Evolutionary conservation across 345 rosid genomes (phyloP), one percentile per base, ranked within the genome.

Genomic region (Schrenkiella parvula): DNA sequence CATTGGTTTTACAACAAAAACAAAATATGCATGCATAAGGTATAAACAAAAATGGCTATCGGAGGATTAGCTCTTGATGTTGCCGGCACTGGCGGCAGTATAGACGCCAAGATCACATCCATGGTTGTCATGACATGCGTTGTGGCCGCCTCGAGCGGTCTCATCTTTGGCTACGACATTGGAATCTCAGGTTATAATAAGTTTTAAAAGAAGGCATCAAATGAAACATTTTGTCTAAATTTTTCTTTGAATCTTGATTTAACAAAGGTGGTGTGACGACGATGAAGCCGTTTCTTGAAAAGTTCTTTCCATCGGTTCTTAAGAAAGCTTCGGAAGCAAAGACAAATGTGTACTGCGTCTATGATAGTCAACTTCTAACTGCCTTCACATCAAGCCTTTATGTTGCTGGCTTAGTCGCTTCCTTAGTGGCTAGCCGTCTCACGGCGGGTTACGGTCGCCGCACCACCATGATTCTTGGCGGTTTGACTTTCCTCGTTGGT

Each of bases 111-210:
- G 64, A 83, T 75, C 83, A 81, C 88, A 65, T 70, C 95, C 22
- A 63, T 38, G 25, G 89, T 91, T 58, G 81, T 84, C 64, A 66
- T 86, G 80, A 84, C 91, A 38, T 87, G 97, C 81, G 48, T 91
- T 68, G 92, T 91, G 2, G 97, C 90, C 35, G 97, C 95, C 12
- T 77, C 93, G 4, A 75, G 95, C 28, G 97, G 97, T 58, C 97
- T 91, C 71, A 84, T 91, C 12, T 91, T 87, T 77, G 97, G 97
- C 10, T 91, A 87, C 64, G 95, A 88, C 69, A 84, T 91, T 38
- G 95, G 97, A 68, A 87, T 91, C 74, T 87, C 95, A 80, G 97
- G 95, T 90, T 23, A 7, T 6, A 32, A 5, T 5, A 32, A 55
- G 42, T 31, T 56, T 29, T 14, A 6, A 10, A 15, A n/a, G 0